A percentile compares a stretch with the other conserved stretches of the same genome.
These are phyloP conservation scores for Sphaerulina vaccinii DNA, from an alignment of 2,329 filamentous ascomycete genomes.

Conservation along the genomic window DNA sequence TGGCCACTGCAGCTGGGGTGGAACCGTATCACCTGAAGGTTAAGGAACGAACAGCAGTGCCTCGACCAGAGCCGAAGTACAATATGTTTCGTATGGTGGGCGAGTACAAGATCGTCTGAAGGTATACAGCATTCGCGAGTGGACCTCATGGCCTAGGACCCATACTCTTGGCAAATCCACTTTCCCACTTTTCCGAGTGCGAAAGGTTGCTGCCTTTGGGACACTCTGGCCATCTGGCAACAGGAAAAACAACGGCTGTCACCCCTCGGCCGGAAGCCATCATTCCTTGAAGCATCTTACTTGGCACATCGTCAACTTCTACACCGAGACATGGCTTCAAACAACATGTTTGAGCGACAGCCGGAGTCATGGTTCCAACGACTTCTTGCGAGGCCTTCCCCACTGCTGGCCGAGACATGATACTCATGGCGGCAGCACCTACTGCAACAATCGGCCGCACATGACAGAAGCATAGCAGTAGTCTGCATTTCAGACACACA, in stretches of 20 bases:
- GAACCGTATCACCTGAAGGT: background rate
- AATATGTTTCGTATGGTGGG: background rate
- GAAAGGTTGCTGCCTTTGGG: too few relatives aligned
- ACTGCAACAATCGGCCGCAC: background rate
- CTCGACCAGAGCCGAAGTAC: background rate
- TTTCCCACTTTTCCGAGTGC: too few relatives aligned
- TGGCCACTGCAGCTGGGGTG: background rate
- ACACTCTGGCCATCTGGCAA: too few relatives aligned
- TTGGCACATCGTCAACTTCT: too few relatives aligned
- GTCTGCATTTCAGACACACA: constrained; percentile 34
- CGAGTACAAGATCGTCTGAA: background rate
- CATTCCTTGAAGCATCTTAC: too few relatives aligned
- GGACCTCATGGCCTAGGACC: background rate
- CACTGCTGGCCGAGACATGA: background rate
- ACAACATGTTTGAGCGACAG: background rate
- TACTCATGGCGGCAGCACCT: background rate
- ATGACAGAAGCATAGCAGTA: constrained; percentile 8
- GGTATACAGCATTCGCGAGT: background rate
- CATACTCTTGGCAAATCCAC: too few relatives aligned
- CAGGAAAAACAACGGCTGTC: too few relatives aligned
- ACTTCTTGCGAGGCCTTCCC: background rate
- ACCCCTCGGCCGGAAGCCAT: too few relatives aligned
- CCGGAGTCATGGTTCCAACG: background rate
- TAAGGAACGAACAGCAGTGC: background rate
- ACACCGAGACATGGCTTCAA: background rate